Conservation (phyloP, 2,329 filamentous ascomycete genomes). For the Monosporascus sp. region DNA sequence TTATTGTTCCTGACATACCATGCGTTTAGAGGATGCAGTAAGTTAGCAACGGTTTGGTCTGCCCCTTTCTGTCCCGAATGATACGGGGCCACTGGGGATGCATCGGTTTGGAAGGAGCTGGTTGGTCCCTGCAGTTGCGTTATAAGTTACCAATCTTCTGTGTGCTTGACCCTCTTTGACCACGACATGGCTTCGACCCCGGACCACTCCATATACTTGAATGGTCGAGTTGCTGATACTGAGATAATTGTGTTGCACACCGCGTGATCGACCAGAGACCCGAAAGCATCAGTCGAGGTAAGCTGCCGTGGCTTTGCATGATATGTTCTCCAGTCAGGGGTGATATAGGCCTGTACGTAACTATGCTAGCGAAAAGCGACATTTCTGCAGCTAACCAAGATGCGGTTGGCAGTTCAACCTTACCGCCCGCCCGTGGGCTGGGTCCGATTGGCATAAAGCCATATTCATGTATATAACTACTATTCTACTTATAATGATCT, state of each 20-base stretch:
- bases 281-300: neutral
- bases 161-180: neutral
- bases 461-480: no score
- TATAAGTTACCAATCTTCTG: neutral
- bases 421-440: no score
- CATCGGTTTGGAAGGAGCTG: neutral
- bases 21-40: no score
- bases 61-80: neutral
- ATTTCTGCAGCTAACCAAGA: no score
- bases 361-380: no score
- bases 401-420: no score
- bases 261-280: neutral
- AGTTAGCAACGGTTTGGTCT: no score
- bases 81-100: neutral
- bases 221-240: neutral
- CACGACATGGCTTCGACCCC: neutral
- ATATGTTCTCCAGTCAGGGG: neutral
- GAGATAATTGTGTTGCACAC: neutral
- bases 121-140: neutral
- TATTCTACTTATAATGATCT: no score
- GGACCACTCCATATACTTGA: neutral
- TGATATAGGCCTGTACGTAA: constrained; percentile 1
- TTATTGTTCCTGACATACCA: no score
- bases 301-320: neutral
- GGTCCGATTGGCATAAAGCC: no score